These are phyloP conservation scores for Boletus vinaceobasis DNA, from an alignment of 768 basidiomycete species.

Conservation along the genomic window DNA sequence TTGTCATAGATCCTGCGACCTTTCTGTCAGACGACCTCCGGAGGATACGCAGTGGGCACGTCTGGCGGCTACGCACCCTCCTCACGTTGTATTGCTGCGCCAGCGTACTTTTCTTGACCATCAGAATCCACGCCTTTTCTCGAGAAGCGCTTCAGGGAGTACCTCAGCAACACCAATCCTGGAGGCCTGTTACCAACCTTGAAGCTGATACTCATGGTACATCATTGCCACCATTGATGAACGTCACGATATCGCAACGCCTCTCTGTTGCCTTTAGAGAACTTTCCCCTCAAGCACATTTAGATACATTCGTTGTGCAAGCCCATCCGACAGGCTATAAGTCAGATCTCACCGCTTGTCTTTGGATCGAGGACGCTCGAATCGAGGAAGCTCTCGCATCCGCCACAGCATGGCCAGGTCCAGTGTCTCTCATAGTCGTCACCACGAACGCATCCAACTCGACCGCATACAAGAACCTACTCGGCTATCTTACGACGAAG, in stretches of 20 bases:
- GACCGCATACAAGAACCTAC: slow-evolving; percentile 20
- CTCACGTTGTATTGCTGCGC: slow-evolving; percentile 39
- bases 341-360: slow-evolving; percentile 42
- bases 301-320: slow-evolving; percentile 38
- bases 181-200: not conserved
- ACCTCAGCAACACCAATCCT: not conserved
- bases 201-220: not conserved
- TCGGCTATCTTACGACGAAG: slow-evolving; percentile 8
- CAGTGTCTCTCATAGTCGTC: slow-evolving; percentile 48
- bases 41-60: slow-evolving; percentile 20
- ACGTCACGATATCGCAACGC: slow-evolving; percentile 31
- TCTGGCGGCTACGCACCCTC: slow-evolving; percentile 32
- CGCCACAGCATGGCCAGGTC: slow-evolving; percentile 44
- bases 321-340: slow-evolving; percentile 2
- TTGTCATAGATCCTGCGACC: slow-evolving; percentile 20
- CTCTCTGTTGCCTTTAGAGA: slow-evolving; percentile 36
- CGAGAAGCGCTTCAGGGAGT: slow-evolving; percentile 1
- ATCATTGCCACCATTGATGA: slow-evolving; percentile 23
- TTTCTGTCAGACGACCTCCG: slow-evolving; percentile 27
- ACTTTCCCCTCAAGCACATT: slow-evolving; percentile 21
- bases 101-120: slow-evolving; percentile 39
- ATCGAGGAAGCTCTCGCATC: slow-evolving; percentile 36
- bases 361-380: slow-evolving; percentile 42
- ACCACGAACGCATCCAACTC: slow-evolving; percentile 34
- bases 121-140: slow-evolving; percentile 21